Base-by-base conservation (phyloP, 1,284 basidiomycete species). In the Sanghuangporus sanghuang region DNA sequence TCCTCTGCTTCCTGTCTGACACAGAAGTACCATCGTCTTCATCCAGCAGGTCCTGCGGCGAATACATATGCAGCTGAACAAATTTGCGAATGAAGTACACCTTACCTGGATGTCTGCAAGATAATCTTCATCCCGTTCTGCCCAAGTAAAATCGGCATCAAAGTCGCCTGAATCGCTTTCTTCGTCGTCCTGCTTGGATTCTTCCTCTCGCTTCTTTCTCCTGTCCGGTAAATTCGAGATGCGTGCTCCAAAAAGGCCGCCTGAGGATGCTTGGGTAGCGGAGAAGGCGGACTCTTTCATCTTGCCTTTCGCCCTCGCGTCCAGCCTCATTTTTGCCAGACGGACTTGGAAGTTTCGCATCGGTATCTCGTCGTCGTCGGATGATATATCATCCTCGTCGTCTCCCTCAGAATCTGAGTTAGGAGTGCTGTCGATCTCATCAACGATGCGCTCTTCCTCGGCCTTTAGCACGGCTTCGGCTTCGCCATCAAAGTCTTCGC, bases 61-160 rank as follows among this genome's bases (percentile, higher is more conserved):
- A 54, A 12, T 12, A 53, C 23, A 55, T 39, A 23, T 54, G 16
- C 2, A 0, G 5, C 6, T 57, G 9, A 11, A 16, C 6, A 8
- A 6, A 14, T 49, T 36, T 52, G 1, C 27, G 23, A 48, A 56
- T 16, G 49, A 35, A 58, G 40, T 52, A 64, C 53, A 2, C 74
- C 78, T 64, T 67, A 89, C 91, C 70, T 90, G 74, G 44, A 93
- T 81, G 14, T 81, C 70, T n/a, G 78, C 79, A 54, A 89, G 77
- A 67, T 85, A 85, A 44, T 81, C 82, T 49, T 93, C 87, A 64
- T 92, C 86, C 32, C 81, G 72, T 53, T 88, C 86, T 1, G 81
- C 82, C 83, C 85, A 86, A 0, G 80, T 76, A 59, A 72, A 64
- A 7, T 59, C 21, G 3, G 40, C 36, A 27, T 63, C 56, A 42